Percentiles rank a stretch among this genome's conserved stretches.
phyloP scores from a whole-genome alignment of 1,284 basidiomycete species.

The Austroboletus niveus region DNA sequence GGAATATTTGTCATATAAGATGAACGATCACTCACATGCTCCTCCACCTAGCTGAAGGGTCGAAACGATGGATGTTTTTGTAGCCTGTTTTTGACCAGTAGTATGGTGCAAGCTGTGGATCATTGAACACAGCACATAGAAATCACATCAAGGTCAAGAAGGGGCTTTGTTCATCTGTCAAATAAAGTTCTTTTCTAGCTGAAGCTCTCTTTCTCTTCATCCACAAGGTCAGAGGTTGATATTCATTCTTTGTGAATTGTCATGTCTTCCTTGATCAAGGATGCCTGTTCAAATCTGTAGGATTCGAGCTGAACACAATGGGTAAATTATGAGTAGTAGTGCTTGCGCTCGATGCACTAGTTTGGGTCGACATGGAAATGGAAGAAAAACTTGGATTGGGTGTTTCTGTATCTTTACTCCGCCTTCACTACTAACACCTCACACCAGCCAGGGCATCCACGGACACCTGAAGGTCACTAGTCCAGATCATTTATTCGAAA shows the following conservation, averaged over 20 bases:
- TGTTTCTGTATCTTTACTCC: no score
- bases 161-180: background rate
- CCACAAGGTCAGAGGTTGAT: background rate
- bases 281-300: background rate
- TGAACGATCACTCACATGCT: slow-evolving; percentile 40
- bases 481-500: no score
- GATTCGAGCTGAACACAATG: background rate
- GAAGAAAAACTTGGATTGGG: no score
- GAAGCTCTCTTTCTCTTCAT: slow-evolving; percentile 6
- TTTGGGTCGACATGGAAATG: no score
- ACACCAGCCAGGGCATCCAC: no score
- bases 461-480: no score
- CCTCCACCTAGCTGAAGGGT: slow-evolving; percentile 69
- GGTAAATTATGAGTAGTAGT: no score
- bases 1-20: background rate
- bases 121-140: slow-evolving; percentile 51
- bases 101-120: slow-evolving; percentile 46
- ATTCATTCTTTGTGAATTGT: background rate
- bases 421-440: no score
- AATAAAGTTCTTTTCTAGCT: slow-evolving; percentile 1
- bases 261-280: background rate
- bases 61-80: slow-evolving; percentile 66
- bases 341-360: no score
- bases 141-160: slow-evolving; percentile 1
- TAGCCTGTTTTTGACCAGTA: slow-evolving; percentile 33